Evolutionary conservation across 108 stramenopile genomes (phyloP).

Genomic region (Thalassiosira profunda): DNA sequence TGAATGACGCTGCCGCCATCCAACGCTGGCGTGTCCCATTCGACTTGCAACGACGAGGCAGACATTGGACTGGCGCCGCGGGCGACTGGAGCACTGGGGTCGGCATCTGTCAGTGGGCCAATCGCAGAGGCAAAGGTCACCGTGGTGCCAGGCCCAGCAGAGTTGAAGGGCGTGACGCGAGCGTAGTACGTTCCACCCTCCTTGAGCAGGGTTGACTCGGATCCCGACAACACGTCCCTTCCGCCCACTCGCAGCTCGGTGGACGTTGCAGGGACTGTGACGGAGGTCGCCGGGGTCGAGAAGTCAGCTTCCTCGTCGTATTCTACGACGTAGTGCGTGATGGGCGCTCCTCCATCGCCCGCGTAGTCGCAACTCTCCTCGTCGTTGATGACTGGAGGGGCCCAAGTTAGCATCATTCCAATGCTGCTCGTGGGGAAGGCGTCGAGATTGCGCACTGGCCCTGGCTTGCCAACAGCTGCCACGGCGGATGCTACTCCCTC

Average conservation of each 20-base stretch:
- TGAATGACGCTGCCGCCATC: slow-evolving; percentile 83
- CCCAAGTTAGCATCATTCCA: slow-evolving; percentile 79
- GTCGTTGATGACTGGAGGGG: slow-evolving; percentile 51
- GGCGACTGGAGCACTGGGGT: slow-evolving; percentile 50
- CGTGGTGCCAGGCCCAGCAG: slow-evolving; percentile 61
- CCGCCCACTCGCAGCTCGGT: slow-evolving; percentile 69
- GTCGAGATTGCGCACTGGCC: slow-evolving; percentile 40
- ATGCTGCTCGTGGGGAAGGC: slow-evolving; percentile 56
- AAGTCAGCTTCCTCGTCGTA: slow-evolving; percentile 76
- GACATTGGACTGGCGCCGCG: slow-evolving; percentile 13
- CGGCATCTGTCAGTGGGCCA: slow-evolving; percentile 61
- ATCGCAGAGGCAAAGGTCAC: slow-evolving; percentile 41
- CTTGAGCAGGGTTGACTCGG: slow-evolving; percentile 53
- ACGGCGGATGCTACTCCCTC: neutral
- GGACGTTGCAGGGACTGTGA: slow-evolving; percentile 41
- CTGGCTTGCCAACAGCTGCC: slow-evolving; percentile 28
- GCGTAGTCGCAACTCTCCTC: slow-evolving; percentile 60
- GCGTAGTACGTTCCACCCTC: slow-evolving; percentile 68
- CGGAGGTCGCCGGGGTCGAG: slow-evolving; percentile 63
- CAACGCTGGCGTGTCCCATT: slow-evolving; percentile 57
- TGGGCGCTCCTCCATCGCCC: slow-evolving; percentile 81
- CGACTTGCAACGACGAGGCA: slow-evolving; percentile 43
- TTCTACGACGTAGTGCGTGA: slow-evolving; percentile 85
- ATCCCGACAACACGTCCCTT: slow-evolving; percentile 79
- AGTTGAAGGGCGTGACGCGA: slow-evolving; percentile 81